Evolutionary conservation across 176 grass and related monocot genomes (phyloP).

Genomic region (Aegilops bicornis): DNA sequence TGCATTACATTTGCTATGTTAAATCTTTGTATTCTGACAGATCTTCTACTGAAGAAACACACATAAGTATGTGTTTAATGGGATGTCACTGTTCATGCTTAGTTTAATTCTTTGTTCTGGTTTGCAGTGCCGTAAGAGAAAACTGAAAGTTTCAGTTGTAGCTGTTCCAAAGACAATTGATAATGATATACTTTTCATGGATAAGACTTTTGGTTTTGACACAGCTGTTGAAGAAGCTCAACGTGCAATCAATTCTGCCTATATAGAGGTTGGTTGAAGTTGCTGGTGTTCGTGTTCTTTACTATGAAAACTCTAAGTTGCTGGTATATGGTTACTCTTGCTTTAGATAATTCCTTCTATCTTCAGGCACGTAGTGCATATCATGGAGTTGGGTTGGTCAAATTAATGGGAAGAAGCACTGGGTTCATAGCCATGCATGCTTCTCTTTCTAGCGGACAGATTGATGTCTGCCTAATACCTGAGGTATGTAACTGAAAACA

Average conservation of each 20-base stretch:
- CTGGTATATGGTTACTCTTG: constrained; percentile 20
- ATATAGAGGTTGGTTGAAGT: constrained; percentile 69
- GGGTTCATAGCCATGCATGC: constrained; percentile 99
- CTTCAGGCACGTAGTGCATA: constrained; percentile 88
- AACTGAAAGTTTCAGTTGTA: constrained; percentile 88
- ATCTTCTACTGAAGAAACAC: constrained; percentile 8
- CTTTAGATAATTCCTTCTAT: constrained; percentile 15
- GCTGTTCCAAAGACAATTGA: constrained; percentile 97
- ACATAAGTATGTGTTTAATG: not conserved
- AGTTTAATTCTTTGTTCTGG: constrained; percentile 13
- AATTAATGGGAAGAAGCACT: constrained; percentile 93
- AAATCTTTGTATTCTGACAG: not conserved
- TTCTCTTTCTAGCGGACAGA: constrained; percentile 95
- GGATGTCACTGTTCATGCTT: constrained; percentile 12
- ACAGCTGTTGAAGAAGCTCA: constrained; percentile 98
- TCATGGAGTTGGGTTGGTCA: constrained; percentile 94
- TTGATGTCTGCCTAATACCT: constrained; percentile 88
- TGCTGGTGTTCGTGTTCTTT: constrained; percentile 9
- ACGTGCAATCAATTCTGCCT: constrained; percentile 90
- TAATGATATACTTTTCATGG: constrained; percentile 98
- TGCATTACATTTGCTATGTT: not conserved
- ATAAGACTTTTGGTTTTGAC: constrained; percentile 99
- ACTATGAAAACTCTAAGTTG: not conserved
- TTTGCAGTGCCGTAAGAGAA: constrained; percentile 89
- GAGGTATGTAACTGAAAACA: constrained; percentile 65